These are phyloP conservation scores for Trametes gibbosa DNA, from an alignment of 768 basidiomycete species.

Conservation along the genomic window DNA sequence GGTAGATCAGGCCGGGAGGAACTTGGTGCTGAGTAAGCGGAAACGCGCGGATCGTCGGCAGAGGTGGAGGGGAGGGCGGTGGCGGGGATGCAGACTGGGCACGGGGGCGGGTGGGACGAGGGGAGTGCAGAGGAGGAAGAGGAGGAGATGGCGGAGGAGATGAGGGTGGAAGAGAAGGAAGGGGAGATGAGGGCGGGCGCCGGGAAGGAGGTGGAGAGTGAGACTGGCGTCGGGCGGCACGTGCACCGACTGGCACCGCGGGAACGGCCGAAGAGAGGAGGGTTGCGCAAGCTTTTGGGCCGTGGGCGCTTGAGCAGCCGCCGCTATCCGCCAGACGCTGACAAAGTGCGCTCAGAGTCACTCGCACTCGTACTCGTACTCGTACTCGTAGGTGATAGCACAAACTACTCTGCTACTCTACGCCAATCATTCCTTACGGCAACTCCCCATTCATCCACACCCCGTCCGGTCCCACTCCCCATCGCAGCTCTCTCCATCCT, in stretches of 20 bases:
- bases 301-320: too few relatives aligned
- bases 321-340: neutral
- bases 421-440: constrained; percentile 1
- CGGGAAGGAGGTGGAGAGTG: too few relatives aligned
- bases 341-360: too few relatives aligned
- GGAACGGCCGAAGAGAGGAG: constrained; percentile 14
- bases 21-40: constrained; percentile 17
- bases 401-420: too few relatives aligned
- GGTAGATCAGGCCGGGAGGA: constrained; percentile 17
- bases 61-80: neutral
- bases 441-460: too few relatives aligned
- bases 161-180: constrained; percentile 8
- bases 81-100: constrained; percentile 3
- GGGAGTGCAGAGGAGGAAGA: neutral
- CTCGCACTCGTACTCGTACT: too few relatives aligned
- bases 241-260: constrained; percentile 6
- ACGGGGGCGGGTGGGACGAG: neutral
- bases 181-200: constrained; percentile 5
- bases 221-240: constrained; percentile 14
- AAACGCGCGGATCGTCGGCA: neutral
- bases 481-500: neutral
- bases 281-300: constrained; percentile 19
- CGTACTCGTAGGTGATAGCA: constrained; percentile 3
- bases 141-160: neutral
- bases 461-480: too few relatives aligned